Base-by-base conservation (phyloP, 805 yeast species). In the Teunomyces gatunensis region DNA sequence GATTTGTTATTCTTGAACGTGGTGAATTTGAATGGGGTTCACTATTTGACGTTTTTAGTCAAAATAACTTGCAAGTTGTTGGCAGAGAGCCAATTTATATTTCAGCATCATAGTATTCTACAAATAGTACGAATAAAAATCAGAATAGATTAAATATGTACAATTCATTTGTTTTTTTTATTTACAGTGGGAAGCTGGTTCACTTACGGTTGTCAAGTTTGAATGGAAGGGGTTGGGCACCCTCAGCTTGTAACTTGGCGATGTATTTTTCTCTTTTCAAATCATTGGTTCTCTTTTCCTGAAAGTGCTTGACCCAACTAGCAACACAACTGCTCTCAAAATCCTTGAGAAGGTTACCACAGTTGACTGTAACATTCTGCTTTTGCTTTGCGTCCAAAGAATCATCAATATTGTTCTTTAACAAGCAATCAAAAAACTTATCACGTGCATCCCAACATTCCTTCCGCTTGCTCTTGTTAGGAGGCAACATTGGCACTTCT, bases 381-480 rank as follows among this genome's bases (percentile, higher is more conserved):
- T 73, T 71, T 45, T 69, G 65, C 45, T 73, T 71, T 7, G 80
- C 76, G 50, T 83, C 88, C 46, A 84, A 68, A 15, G 96, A 87
- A 63, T 87, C 87, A 6, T 79, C 80, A 46, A 92, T 83, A 13
- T 78, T 69, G 57, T 85, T 77, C 42, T 68, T 73, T 54, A 86
- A 88, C 42, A 92, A 73, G 64, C 99, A 92, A 6, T 68, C 75
- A 58, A 89, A 89, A 61, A 79, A 90, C 35, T 58, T 57, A 59
- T 92, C 99, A 50, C 99, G 79, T 6, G 92, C 75, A 44, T 84
- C 92, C 98, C 98, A 94, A 71, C 99, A 92, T 50, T 74, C 71
- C 60, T 81, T 77, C 54, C 98, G 79, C 54, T 83, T 80, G 23
- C 80, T 68, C 58, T 91, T 81, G 60, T 81, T 80, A 30, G 86